Conservation (phyloP, 1,284 basidiomycete species). For the Marasmius fiardii region DNA sequence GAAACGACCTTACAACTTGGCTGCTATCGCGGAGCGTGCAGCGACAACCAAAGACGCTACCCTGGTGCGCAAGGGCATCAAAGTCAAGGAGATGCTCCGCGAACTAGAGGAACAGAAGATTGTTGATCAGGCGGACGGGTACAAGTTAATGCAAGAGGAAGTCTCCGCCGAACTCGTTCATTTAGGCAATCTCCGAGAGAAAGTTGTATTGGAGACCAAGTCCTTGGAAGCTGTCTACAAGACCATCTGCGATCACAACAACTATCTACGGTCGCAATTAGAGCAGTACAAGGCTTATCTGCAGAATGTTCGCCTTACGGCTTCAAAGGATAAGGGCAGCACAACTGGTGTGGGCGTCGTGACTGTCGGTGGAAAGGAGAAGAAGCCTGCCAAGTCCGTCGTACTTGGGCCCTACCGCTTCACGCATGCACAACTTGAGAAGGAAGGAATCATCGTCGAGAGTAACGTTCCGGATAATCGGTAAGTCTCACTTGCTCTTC, state of each 20-base stretch:
- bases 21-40: conserved; percentile 89
- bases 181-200: conserved; percentile 94
- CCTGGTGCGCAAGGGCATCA: conserved; percentile 95
- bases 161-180: conserved; percentile 94
- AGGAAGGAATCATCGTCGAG: conserved; percentile 99
- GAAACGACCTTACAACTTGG: conserved; percentile 85
- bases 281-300: conserved; percentile 99
- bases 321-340: conserved; percentile 81
- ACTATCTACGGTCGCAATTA: conserved; percentile 92
- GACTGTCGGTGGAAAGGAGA: conserved; percentile 95
- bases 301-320: conserved; percentile 92
- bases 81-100: conserved; percentile 97
- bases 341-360: conserved; percentile 92
- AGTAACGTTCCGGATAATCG: conserved; percentile 98
- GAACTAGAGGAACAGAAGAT: conserved; percentile 92
- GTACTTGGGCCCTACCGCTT: conserved; percentile 95
- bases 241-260: conserved; percentile 99
- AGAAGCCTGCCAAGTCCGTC: conserved; percentile 84
- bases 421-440: conserved; percentile 97
- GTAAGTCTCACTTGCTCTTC: conserved; percentile 41
- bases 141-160: conserved; percentile 96
- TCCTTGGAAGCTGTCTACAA: conserved; percentile 96
- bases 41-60: conserved; percentile 97
- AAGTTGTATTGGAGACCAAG: conserved; percentile 90
- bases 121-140: conserved; percentile 81